Base-by-base conservation (phyloP, 2,329 filamentous ascomycete genomes). In the Ascochyta clinopodiicola region DNA sequence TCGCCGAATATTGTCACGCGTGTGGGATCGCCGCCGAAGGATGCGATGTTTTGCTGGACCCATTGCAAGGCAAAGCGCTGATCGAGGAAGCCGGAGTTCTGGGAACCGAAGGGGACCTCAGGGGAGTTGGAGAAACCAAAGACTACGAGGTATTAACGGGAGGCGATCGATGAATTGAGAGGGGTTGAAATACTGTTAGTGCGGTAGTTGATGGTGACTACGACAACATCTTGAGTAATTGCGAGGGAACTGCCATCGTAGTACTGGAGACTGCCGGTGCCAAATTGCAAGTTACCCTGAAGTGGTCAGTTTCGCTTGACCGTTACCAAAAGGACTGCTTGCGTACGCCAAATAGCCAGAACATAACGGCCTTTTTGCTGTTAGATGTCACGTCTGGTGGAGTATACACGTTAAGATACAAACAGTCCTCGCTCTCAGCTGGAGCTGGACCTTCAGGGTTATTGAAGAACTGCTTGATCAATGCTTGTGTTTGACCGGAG, bases 11-110 rank as follows among this genome's bases (percentile, higher is more conserved):
- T 74, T 0, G 81, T 84, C 34, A 85, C 80, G 19, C 80, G 78
- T 7, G 61, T 56, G 0, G 71, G 59, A 64, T 83, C 75, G 2
- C 81, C 82, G 0, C 79, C 79, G 48, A 84, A 83, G 1, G 74
- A 67, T 3, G 59, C 59, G 38, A 82, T 78, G 56, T 82, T 79
- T 25, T 78, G 74, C 46, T 77, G 73, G 2, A 80, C 82, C 82
- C 82, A 85, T 61, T 84, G 79, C 1, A 84, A 68, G 1, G 80
- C 82, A 3, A 78, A 62, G 24, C 82, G 72, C 55, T 84, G 82
- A 51, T 84, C 82, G 74, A 82, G 82, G 63, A 84, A 81, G 2
- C 81, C 82, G 36, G 80, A 73, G 52, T 85, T 85, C 19, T 64
- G 63, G 2, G 51, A 64, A 9, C 64, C 51, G 10, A 61, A 59